Evolutionary conservation across 2,329 filamentous ascomycete species (phyloP).

Genomic region (Cercospora sojina): DNA sequence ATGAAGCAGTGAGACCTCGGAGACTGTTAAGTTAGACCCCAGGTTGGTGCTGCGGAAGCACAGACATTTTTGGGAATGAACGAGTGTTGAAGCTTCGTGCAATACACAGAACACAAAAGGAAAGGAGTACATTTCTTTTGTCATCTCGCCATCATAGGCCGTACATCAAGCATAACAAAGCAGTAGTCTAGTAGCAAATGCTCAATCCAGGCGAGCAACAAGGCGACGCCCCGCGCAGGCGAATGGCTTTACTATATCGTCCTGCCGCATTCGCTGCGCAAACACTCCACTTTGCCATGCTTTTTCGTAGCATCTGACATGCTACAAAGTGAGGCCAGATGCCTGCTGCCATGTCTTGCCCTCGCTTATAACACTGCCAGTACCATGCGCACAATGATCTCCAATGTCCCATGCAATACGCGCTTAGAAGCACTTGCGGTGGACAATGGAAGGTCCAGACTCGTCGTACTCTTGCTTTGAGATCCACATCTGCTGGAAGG

Average conservation of each 20-base stretch:
- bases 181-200: slow-evolving; percentile 32
- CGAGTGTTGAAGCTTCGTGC: neutral
- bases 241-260: slow-evolving; percentile 19
- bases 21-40: neutral
- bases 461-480: slow-evolving; percentile 99
- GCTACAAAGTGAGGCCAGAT: slow-evolving; percentile 5
- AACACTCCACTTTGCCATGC: slow-evolving; percentile 20
- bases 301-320: slow-evolving; percentile 9
- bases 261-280: slow-evolving; percentile 21
- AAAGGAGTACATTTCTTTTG: slow-evolving; percentile 29
- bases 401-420: slow-evolving; percentile 20
- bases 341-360: slow-evolving; percentile 12
- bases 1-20: neutral
- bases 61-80: neutral
- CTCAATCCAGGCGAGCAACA: slow-evolving; percentile 29
- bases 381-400: slow-evolving; percentile 26
- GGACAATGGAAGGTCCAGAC: slow-evolving; percentile 97
- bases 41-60: neutral
- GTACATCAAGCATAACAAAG: slow-evolving; percentile 28
- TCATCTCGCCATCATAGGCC: slow-evolving; percentile 28
- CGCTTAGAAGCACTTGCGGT: slow-evolving; percentile 99
- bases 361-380: slow-evolving; percentile 19
- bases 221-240: slow-evolving; percentile 25
- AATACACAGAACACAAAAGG: slow-evolving; percentile 1
- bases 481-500: slow-evolving; percentile 99